phyloP scores from a whole-genome alignment of 176 grass and related monocot species.

The Alopecurus myosuroides region DNA sequence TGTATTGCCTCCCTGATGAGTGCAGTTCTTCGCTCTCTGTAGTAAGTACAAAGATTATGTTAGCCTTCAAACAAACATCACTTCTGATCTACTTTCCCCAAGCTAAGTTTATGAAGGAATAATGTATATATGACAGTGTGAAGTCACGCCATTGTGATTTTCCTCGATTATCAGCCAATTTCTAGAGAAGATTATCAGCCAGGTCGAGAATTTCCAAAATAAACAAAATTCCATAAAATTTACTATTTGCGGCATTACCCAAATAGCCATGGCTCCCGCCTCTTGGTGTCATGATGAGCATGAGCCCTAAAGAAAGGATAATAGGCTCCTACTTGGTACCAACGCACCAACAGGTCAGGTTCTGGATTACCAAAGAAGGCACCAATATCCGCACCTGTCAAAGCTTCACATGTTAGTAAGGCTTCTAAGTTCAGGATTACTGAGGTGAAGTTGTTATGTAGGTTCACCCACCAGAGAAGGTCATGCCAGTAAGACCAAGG shows the following conservation, averaged over 20 bases:
- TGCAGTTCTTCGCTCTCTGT: constrained; percentile 74
- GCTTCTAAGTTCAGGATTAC: not conserved
- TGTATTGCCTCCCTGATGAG: constrained; percentile 89
- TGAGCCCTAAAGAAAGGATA: constrained; percentile 96
- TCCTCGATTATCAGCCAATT: not conserved
- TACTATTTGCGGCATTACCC: constrained; percentile 56
- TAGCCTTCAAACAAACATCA: not conserved
- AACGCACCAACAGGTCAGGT: constrained; percentile 77
- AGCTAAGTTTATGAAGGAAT: constrained; percentile 2
- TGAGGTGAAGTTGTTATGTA: constrained; percentile 5
- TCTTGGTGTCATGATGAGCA: constrained; percentile 96
- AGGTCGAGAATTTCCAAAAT: not conserved
- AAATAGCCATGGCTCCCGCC: constrained; percentile 96
- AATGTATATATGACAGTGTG: not conserved
- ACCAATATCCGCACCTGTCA: constrained; percentile 88
- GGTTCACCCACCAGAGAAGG: constrained; percentile 75
- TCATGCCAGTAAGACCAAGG: constrained; percentile 90
- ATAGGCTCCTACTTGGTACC: constrained; percentile 98
- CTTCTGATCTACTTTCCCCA: constrained; percentile 1
- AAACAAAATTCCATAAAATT: not conserved
- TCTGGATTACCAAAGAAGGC: constrained; percentile 97
- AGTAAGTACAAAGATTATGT: constrained; percentile 17
- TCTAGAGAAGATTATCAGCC: not conserved
- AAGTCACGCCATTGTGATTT: not conserved
- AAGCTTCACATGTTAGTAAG: constrained; percentile 25